These are phyloP conservation scores for Cladosporium sp. DNA, from an alignment of 2,329 filamentous ascomycete genomes.

Conservation along the genomic window DNA sequence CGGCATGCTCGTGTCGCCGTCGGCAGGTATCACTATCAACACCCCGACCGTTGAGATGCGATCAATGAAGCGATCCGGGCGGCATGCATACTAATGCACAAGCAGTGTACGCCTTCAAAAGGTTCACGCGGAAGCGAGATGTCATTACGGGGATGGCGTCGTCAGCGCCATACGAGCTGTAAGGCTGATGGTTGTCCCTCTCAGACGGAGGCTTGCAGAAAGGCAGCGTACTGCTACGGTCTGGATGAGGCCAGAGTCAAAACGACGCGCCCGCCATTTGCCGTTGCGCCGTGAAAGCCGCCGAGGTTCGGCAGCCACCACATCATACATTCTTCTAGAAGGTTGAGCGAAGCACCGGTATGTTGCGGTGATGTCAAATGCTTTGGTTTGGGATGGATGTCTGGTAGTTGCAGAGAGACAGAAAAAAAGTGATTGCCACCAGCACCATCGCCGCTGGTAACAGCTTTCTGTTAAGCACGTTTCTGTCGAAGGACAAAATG, in stretches of 20 bases:
- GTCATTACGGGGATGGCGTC: neutral
- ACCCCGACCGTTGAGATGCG: neutral
- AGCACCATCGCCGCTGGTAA: neutral
- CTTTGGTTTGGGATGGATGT: neutral
- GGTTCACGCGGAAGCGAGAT: neutral
- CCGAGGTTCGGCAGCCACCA: neutral
- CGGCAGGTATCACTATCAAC: neutral
- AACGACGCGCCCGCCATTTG: neutral
- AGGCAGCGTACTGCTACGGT: neutral
- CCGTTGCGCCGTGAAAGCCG: constrained; percentile 1
- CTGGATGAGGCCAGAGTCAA: constrained; percentile 2
- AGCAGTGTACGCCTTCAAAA: neutral
- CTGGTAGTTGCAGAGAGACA: neutral
- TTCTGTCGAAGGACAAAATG: neutral
- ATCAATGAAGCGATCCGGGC: neutral
- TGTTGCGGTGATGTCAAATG: neutral
- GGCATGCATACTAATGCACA: neutral
- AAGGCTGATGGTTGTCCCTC: constrained; percentile 7
- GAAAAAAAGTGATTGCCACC: neutral
- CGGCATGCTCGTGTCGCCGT: neutral
- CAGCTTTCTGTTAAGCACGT: neutral
- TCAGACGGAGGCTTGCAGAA: neutral
- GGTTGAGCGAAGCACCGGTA: neutral
- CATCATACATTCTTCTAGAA: constrained; percentile 7
- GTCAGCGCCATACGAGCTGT: neutral